phyloP scores from a whole-genome alignment of 371 early-diverging fungal species.

The Mucor lusitanicus region DNA sequence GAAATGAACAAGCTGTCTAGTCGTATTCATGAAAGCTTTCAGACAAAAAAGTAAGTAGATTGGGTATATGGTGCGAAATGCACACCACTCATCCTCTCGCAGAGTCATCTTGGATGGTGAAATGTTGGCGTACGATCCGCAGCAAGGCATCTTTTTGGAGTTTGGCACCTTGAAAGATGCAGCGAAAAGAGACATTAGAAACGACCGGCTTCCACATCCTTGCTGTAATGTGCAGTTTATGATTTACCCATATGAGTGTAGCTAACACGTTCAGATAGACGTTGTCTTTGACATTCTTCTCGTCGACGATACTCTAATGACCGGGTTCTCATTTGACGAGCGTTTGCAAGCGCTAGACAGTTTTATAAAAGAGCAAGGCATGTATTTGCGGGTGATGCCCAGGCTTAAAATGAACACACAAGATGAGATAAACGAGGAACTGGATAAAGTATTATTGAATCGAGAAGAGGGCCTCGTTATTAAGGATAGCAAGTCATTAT shows the following conservation, averaged over 20 bases:
- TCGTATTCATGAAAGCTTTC: constrained; percentile 17
- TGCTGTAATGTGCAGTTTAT: constrained; percentile 44
- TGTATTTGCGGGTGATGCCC: constrained; percentile 52
- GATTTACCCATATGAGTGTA: constrained; percentile 8
- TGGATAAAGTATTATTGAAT: constrained; percentile 42
- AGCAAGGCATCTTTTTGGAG: constrained; percentile 53
- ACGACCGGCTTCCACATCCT: constrained; percentile 46
- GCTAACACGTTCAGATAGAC: constrained; percentile 70
- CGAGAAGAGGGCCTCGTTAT: constrained; percentile 68
- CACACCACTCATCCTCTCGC: not conserved
- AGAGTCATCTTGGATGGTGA: constrained; percentile 65
- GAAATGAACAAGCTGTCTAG: constrained; percentile 22
- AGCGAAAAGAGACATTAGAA: constrained; percentile 13
- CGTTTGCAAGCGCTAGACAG: constrained; percentile 52
- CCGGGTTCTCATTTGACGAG: constrained; percentile 52
- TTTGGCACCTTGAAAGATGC: constrained; percentile 71
- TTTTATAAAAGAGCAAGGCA: constrained; percentile 51
- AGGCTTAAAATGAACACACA: constrained; percentile 52
- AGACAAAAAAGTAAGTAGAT: constrained; percentile 25
- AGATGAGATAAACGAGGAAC: constrained; percentile 60
- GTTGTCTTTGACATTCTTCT: constrained; percentile 75
- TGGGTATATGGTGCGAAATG: not conserved
- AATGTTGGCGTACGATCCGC: constrained; percentile 70
- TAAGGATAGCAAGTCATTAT: constrained; percentile 64
- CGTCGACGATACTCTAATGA: constrained; percentile 61